These are phyloP conservation scores for Cutaneotrichosporon curvatum DNA, from an alignment of 1,284 basidiomycete species.

Conservation along the genomic window DNA sequence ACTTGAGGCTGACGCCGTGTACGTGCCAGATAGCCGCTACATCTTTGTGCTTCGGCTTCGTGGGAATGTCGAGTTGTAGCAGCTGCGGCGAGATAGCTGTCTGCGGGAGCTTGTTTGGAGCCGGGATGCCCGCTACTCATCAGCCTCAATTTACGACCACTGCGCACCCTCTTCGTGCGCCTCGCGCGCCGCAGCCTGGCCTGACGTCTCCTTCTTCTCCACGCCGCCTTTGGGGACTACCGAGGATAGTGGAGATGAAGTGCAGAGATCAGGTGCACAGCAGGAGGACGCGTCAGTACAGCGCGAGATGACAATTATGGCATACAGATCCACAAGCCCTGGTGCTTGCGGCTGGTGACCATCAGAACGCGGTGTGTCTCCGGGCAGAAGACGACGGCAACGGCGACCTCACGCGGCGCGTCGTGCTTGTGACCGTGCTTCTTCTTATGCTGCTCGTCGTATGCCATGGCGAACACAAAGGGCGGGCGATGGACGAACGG, in stretches of 20 bases:
- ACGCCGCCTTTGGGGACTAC: constrained; percentile 44
- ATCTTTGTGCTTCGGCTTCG: neutral
- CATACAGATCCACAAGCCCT: constrained; percentile 40
- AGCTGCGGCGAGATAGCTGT: constrained; percentile 7
- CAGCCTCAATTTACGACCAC: too few species aligned
- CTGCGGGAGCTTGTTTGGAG: neutral
- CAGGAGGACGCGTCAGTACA: too few species aligned
- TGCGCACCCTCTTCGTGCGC: constrained; percentile 45
- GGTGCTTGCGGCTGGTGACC: constrained; percentile 39
- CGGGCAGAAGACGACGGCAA: constrained; percentile 30
- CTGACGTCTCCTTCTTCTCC: constrained; percentile 38
- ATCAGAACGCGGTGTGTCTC: constrained; percentile 31
- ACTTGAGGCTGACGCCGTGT: constrained; percentile 22
- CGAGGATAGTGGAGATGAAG: too few species aligned
- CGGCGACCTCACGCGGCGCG: neutral
- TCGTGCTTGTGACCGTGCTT: too few species aligned
- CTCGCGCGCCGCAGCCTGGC: constrained; percentile 41
- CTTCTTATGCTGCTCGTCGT: too few species aligned
- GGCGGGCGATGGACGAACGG: too few species aligned
- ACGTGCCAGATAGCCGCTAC: constrained; percentile 30
- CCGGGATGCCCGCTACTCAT: constrained; percentile 10
- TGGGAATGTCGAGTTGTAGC: neutral
- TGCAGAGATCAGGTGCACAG: too few species aligned
- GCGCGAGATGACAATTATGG: too few species aligned
- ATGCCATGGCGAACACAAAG: too few species aligned